Percentiles rank a stretch among this genome's conserved stretches.
Conservation (phyloP, 2,329 filamentous ascomycete genomes). For the Phoma sp. region DNA sequence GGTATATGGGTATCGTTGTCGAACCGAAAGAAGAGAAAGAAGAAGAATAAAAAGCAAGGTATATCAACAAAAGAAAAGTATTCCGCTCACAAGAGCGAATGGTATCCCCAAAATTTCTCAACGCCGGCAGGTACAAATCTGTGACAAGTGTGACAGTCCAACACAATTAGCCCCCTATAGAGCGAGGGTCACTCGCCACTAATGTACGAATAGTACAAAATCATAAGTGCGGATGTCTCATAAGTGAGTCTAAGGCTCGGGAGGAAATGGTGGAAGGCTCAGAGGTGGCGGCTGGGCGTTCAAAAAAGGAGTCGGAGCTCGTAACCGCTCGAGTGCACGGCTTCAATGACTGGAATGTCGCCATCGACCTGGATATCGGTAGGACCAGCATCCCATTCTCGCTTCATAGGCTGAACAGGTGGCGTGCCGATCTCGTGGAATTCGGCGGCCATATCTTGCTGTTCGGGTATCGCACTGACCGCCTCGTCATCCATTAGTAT, state of each 20-base stretch:
- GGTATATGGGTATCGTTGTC: constrained; percentile 49
- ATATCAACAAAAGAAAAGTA: constrained; percentile 31
- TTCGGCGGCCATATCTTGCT: constrained; percentile 83
- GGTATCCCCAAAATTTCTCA: constrained; percentile 38
- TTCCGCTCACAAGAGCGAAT: constrained; percentile 30
- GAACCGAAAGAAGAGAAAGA: constrained; percentile 33
- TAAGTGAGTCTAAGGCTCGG: constrained; percentile 20
- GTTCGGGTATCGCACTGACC: constrained; percentile 81
- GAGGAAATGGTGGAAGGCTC: constrained; percentile 15
- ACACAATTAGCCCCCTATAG: constrained; percentile 22
- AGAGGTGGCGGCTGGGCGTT: constrained; percentile 3
- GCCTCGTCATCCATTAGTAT: constrained; percentile 92
- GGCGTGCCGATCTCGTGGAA: constrained; percentile 67
- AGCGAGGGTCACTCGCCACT: constrained; percentile 23
- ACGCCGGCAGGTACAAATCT: constrained; percentile 26
- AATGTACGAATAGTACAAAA: constrained; percentile 41
- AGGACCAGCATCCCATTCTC: constrained; percentile 60
- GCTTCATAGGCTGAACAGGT: constrained; percentile 54
- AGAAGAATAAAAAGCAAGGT: constrained; percentile 26
- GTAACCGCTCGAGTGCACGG: constrained; percentile 54
- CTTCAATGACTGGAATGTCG: constrained; percentile 53
- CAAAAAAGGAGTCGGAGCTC: constrained; percentile 58
- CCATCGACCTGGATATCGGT: constrained; percentile 58
- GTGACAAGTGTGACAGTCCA: constrained; percentile 17
- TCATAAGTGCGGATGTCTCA: constrained; percentile 39